Percentiles rank a stretch among this genome's conserved stretches.
phyloP scores from a whole-genome alignment of 75 land plant species.

The Cunninghamia lanceolata region DNA sequence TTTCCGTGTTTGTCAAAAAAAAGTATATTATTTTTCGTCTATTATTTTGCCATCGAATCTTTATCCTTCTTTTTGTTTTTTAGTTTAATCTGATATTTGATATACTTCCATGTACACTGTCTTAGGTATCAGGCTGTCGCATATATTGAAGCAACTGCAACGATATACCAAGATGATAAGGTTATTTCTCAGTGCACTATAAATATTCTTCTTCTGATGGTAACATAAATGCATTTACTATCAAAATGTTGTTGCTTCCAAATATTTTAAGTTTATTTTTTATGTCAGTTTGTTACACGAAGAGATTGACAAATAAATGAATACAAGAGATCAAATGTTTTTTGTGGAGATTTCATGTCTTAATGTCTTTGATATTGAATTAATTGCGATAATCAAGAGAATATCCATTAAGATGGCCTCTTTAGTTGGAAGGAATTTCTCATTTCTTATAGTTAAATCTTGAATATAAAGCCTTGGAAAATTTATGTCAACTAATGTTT shows the following conservation, averaged over 20 bases:
- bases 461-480: not conserved
- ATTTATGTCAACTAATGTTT: not conserved
- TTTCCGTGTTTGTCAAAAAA: not conserved
- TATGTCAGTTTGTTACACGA: not conserved
- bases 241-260: not conserved
- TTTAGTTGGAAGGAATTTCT: not conserved
- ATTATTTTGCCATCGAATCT: too few relatives aligned
- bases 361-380: not conserved
- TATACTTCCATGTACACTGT: not conserved
- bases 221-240: not conserved
- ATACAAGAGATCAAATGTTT: not conserved
- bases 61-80: not conserved
- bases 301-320: not conserved
- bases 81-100: slow-evolving; percentile 5
- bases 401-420: not conserved
- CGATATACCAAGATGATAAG: slow-evolving; percentile 98
- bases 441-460: not conserved
- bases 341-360: not conserved
- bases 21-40: not conserved
- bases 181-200: slow-evolving; percentile 22
- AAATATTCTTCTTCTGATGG: not conserved
- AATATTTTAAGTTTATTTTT: not conserved
- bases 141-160: slow-evolving; percentile 95
- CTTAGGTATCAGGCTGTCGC: slow-evolving; percentile 94
- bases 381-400: not conserved